Evolutionary conservation across 2,329 filamentous ascomycete species (phyloP).

Genomic region (Clonostachys byssicola): DNA sequence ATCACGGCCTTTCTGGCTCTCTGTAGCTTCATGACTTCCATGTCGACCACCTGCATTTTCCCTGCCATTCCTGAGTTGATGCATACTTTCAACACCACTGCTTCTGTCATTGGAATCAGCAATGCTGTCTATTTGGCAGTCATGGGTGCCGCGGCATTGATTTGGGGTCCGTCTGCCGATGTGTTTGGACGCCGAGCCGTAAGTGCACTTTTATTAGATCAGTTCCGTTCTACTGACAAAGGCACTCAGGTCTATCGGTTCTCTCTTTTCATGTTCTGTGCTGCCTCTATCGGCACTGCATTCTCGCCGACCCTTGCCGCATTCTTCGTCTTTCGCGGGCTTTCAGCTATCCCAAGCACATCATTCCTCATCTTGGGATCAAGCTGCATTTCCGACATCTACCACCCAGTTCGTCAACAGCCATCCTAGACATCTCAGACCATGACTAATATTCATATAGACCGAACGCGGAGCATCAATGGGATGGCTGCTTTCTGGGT

Average conservation of each 20-base stretch:
- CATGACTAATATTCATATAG: no score
- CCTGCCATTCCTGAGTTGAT: background rate
- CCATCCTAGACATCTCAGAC: no score
- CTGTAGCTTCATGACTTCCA: no score
- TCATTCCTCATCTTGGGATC: background rate
- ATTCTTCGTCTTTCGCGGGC: background rate
- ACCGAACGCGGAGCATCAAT: background rate
- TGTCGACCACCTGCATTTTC: background rate
- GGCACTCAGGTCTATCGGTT: background rate
- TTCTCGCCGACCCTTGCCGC: background rate
- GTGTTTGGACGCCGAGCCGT: background rate
- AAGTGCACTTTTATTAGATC: background rate
- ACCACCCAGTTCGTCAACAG: background rate
- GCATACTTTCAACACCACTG: background rate
- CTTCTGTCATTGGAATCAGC: background rate
- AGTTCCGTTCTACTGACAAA: background rate
- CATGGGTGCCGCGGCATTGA: background rate
- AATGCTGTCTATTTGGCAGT: background rate
- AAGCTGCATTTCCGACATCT: background rate
- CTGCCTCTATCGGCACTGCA: background rate
- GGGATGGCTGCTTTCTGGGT: background rate
- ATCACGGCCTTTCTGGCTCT: no score
- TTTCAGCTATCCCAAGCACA: background rate
- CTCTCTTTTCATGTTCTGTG: background rate
- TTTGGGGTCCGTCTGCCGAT: background rate